Conservation (phyloP, 2,329 filamentous ascomycete species). For the Fusarium nisikadoi region DNA sequence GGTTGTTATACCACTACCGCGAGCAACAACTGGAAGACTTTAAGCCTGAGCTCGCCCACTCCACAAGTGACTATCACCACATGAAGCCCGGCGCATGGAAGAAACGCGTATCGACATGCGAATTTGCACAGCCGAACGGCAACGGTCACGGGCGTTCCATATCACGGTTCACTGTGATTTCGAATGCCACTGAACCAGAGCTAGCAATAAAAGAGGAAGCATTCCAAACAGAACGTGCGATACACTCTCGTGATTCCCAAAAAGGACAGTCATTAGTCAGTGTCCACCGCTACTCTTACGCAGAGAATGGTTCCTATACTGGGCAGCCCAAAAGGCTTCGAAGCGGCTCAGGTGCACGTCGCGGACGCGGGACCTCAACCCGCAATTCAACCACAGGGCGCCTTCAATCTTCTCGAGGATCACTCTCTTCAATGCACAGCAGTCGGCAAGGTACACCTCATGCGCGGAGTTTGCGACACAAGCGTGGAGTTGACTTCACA, state of each 20-base stretch:
- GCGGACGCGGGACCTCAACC: conserved; percentile 45
- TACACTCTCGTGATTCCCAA: conserved; percentile 55
- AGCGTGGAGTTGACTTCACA: conserved; percentile 66
- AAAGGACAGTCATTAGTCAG: conserved; percentile 74
- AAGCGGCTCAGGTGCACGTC: conserved; percentile 50
- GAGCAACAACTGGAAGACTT: conserved; percentile 91
- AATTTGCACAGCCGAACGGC: conserved; percentile 62
- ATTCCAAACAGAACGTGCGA: conserved; percentile 74
- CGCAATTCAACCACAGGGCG: conserved; percentile 45
- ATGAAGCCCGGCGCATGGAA: conserved; percentile 68
- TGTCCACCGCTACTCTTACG: conserved; percentile 67
- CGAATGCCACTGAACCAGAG: conserved; percentile 63
- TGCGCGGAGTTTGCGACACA: conserved; percentile 57
- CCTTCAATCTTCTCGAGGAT: conserved; percentile 52
- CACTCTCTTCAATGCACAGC: conserved; percentile 62
- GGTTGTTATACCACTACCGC: conserved; percentile 81
- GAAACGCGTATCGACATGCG: conserved; percentile 69
- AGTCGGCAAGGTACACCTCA: conserved; percentile 57
- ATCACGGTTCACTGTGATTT: conserved; percentile 74
- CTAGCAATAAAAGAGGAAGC: conserved; percentile 79
- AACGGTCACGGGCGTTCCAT: conserved; percentile 64
- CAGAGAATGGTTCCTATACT: conserved; percentile 36
- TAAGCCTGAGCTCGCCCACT: conserved; percentile 81
- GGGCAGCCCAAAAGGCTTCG: conserved; percentile 48
- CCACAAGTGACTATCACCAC: conserved; percentile 91